Evolutionary conservation across 1,284 basidiomycete genomes (phyloP).

Genomic region (Chalciporus sp.): DNA sequence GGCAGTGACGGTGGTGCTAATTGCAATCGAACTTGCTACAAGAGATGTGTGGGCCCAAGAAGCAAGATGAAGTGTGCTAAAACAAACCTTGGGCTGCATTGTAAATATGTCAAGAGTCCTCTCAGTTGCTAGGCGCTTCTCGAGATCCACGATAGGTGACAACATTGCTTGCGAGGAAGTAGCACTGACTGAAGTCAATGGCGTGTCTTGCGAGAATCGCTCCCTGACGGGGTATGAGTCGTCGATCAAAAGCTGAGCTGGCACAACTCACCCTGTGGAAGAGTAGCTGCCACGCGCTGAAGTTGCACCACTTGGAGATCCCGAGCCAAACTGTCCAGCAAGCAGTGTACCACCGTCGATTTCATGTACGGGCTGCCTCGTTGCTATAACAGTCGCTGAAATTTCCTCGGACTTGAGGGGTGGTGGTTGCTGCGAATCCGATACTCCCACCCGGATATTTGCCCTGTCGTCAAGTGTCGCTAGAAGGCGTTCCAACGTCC

Average conservation of each 20-base stretch:
- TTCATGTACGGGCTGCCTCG: slow-evolving; percentile 1
- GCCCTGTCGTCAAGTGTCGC: slow-evolving; percentile 66
- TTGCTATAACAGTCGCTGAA: slow-evolving; percentile 49
- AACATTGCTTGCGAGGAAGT: slow-evolving; percentile 51
- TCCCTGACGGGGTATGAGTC: slow-evolving; percentile 40
- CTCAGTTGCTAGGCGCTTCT: slow-evolving; percentile 78
- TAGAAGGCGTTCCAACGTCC: slow-evolving; percentile 79
- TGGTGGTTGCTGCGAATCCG: slow-evolving; percentile 22
- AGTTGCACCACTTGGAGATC: slow-evolving; percentile 46
- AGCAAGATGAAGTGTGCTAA: not conserved
- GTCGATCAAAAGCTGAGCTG: not conserved
- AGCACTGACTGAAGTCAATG: slow-evolving; percentile 54
- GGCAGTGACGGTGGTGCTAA: slow-evolving; percentile 82
- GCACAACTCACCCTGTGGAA: slow-evolving; percentile 55
- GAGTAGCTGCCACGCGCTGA: slow-evolving; percentile 53
- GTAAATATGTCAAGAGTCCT: slow-evolving; percentile 93
- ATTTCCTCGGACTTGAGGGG: slow-evolving; percentile 45
- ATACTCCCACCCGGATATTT: slow-evolving; percentile 43
- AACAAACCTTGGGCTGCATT: slow-evolving; percentile 87
- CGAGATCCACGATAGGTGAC: slow-evolving; percentile 75
- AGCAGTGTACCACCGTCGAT: slow-evolving; percentile 12
- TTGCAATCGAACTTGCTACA: slow-evolving; percentile 87
- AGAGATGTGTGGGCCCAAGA: slow-evolving; percentile 7
- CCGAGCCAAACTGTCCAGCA: slow-evolving; percentile 33
- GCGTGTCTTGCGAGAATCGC: slow-evolving; percentile 61